These are phyloP conservation scores for Periglandula ipomoeae DNA, from an alignment of 2,329 filamentous ascomycete species.

Conservation along the genomic window DNA sequence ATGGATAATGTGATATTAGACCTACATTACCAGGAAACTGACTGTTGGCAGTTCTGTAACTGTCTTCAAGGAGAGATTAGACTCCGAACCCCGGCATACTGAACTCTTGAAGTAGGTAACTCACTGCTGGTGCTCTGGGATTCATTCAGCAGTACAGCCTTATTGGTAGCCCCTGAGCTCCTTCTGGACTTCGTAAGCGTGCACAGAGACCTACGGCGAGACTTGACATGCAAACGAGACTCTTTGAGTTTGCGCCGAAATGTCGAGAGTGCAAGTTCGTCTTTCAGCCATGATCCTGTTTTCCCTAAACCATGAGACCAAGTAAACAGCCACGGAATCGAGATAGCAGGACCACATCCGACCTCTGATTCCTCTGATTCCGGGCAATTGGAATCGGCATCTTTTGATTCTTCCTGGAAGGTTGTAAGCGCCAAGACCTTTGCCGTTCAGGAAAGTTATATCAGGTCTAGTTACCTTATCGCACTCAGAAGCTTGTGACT, in stretches of 20 bases:
- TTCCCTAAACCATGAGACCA: slow-evolving; percentile 15
- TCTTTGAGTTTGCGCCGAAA: slow-evolving; percentile 27
- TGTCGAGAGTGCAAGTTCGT: slow-evolving; percentile 19
- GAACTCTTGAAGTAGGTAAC: neutral
- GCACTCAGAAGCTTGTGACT: neutral
- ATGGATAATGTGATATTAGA: neutral
- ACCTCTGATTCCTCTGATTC: neutral
- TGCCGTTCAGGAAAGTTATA: neutral
- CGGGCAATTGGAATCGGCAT: neutral
- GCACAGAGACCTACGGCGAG: slow-evolving; percentile 25
- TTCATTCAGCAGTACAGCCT: neutral
- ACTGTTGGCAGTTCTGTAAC: slow-evolving; percentile 9
- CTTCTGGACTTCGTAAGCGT: slow-evolving; percentile 25
- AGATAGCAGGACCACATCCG: neutral
- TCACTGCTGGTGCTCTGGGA: slow-evolving; percentile 4
- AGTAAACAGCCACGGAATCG: slow-evolving; percentile 11
- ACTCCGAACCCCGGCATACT: no score
- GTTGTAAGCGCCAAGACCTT: neutral
- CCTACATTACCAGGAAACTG: slow-evolving; percentile 28
- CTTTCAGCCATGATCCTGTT: slow-evolving; percentile 20
- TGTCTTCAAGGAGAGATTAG: slow-evolving; percentile 7
- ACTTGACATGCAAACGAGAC: slow-evolving; percentile 31
- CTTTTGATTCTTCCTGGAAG: neutral
- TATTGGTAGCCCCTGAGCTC: slow-evolving; percentile 1
- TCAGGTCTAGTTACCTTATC: neutral